A percentile compares a stretch with the other conserved stretches of the same genome.
Evolutionary conservation across 2,329 filamentous ascomycete species (phyloP).

Genomic region (Cordyceps fumosorosea): DNA sequence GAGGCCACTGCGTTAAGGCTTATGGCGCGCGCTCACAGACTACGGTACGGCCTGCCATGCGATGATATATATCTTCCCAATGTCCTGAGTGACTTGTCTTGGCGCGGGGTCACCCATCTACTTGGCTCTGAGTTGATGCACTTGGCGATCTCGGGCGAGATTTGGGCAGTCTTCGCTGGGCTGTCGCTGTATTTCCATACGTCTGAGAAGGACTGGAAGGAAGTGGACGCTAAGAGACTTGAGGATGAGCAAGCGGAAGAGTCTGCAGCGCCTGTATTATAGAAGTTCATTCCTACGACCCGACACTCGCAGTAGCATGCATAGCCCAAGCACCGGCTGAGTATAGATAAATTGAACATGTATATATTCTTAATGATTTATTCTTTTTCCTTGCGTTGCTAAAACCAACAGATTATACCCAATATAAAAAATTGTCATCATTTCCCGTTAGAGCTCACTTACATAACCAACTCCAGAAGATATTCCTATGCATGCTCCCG

Average conservation of each 20-base stretch:
- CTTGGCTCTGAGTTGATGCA: slow-evolving; percentile 40
- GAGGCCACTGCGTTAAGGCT: slow-evolving; percentile 41
- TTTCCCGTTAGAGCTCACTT: slow-evolving; percentile 3
- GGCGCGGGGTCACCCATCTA: slow-evolving; percentile 38
- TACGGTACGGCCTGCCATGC: slow-evolving; percentile 31
- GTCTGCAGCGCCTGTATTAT: not conserved
- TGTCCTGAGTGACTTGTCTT: slow-evolving; percentile 30
- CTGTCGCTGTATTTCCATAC: slow-evolving; percentile 34
- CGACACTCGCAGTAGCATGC: not conserved
- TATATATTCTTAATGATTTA: not conserved
- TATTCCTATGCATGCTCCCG: slow-evolving; percentile 3
- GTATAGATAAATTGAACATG: not conserved
- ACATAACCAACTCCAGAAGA: slow-evolving; percentile 8
- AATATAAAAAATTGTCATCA: not conserved
- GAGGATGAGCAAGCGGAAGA: not conserved
- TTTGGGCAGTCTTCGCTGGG: slow-evolving; percentile 38
- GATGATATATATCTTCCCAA: slow-evolving; percentile 33
- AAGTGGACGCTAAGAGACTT: slow-evolving; percentile 21
- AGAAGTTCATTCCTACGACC: not conserved
- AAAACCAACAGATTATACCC: not conserved
- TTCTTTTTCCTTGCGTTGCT: not conserved
- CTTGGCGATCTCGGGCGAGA: slow-evolving; percentile 35
- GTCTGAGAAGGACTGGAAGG: slow-evolving; percentile 38
- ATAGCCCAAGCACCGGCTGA: not conserved
- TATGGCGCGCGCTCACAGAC: slow-evolving; percentile 37